These are phyloP conservation scores for Mycena maculata DNA, from an alignment of 768 basidiomycete species.

Conservation along the genomic window DNA sequence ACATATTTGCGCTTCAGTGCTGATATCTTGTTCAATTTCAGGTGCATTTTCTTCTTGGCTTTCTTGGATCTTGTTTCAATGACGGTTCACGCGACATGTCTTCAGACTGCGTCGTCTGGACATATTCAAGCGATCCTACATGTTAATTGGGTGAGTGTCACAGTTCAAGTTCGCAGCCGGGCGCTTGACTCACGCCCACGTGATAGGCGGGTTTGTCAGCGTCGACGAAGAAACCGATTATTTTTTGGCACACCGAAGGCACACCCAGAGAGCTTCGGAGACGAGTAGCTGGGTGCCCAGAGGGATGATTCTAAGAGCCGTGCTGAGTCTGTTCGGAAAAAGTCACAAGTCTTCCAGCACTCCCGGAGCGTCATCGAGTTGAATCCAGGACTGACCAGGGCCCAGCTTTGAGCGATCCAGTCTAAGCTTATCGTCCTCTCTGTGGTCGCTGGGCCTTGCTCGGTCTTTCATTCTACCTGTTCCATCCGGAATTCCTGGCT, in stretches of 20 bases:
- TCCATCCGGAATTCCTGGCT: not conserved
- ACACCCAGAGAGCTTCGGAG: not conserved
- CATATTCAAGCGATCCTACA: conserved; percentile 10
- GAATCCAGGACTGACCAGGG: too few relatives aligned
- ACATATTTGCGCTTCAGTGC: not conserved
- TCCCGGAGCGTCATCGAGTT: not conserved
- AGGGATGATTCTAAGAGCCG: not conserved
- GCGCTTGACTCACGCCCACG: conserved; percentile 21
- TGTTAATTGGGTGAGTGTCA: conserved; percentile 26
- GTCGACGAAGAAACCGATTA: not conserved
- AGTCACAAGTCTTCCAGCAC: not conserved
- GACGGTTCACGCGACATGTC: not conserved
- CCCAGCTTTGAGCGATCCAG: not conserved
- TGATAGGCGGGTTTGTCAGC: not conserved
- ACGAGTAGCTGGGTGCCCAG: not conserved
- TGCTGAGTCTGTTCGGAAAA: too few relatives aligned
- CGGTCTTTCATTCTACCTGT: not conserved
- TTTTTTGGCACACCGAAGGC: not conserved
- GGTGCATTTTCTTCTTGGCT: not conserved
- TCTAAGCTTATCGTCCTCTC: not conserved
- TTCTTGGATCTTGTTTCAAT: not conserved
- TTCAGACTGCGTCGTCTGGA: conserved; percentile 8
- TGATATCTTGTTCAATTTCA: conserved; percentile 9
- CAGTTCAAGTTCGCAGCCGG: not conserved
- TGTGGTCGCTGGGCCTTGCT: too few relatives aligned